These are phyloP conservation scores for Wickerhamomyces subpelliculosus DNA, from an alignment of 805 yeast species.

Conservation along the genomic window DNA sequence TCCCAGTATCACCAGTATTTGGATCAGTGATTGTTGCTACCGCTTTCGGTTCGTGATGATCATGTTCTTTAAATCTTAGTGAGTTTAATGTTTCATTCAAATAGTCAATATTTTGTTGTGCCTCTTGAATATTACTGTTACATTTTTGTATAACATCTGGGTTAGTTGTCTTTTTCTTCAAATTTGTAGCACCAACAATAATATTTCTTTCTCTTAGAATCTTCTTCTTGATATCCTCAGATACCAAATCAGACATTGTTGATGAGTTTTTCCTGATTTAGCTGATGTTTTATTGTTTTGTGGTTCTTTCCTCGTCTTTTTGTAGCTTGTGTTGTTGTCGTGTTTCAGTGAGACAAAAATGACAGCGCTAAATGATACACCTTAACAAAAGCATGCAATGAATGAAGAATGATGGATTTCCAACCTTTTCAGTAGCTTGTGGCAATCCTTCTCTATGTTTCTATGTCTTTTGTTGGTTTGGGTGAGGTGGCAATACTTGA, in stretches of 20 bases:
- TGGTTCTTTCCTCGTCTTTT: too few relatives aligned
- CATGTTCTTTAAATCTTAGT: constrained; percentile 30
- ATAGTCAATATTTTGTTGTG: constrained; percentile 85
- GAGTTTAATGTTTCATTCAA: constrained; percentile 70
- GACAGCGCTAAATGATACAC: too few relatives aligned
- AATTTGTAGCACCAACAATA: constrained; percentile 77
- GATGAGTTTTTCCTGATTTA: neutral
- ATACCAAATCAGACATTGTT: constrained; percentile 30
- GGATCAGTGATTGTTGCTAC: neutral
- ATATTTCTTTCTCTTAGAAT: constrained; percentile 85
- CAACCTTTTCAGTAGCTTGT: too few relatives aligned
- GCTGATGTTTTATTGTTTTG: neutral
- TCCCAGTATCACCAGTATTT: neutral
- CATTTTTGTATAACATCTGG: constrained; percentile 83
- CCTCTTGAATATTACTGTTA: constrained; percentile 84
- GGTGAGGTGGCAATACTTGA: too few relatives aligned
- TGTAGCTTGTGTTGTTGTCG: too few relatives aligned
- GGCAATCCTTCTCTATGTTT: too few relatives aligned
- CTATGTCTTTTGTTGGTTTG: too few relatives aligned
- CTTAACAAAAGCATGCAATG: too few relatives aligned
- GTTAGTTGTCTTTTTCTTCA: constrained; percentile 75
- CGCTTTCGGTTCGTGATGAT: neutral
- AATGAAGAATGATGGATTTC: too few relatives aligned
- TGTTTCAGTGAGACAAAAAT: neutral
- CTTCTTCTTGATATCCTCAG: constrained; percentile 70